Conservation (phyloP, 2,329 filamentous ascomycete species). For the Gnomoniopsis sp. region DNA sequence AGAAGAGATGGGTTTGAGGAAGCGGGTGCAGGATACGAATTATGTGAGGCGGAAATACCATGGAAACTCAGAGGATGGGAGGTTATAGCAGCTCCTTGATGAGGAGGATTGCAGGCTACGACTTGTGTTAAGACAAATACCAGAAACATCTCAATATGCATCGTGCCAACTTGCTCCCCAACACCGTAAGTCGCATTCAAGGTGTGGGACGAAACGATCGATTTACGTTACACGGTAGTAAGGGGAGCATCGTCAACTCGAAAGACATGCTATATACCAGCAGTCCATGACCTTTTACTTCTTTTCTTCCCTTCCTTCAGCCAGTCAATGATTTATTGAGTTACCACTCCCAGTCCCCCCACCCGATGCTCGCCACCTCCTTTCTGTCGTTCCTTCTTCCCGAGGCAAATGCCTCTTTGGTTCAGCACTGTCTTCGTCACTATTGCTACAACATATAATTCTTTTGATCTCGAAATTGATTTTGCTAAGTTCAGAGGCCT, state of each 20-base stretch:
- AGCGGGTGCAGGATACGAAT: slow-evolving; percentile 14
- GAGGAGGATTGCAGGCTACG: slow-evolving; percentile 4
- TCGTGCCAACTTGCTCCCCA: slow-evolving; percentile 9
- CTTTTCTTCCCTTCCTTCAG: not conserved
- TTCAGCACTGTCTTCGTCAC: no score
- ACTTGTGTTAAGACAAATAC: slow-evolving; percentile 8
- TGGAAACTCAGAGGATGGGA: not conserved
- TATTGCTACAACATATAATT: no score
- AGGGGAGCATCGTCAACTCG: no score
- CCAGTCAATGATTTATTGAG: not conserved
- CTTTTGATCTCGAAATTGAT: no score
- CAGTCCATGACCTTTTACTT: not conserved
- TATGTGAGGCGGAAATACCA: slow-evolving; percentile 10
- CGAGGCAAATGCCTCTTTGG: not conserved
- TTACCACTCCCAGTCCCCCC: not conserved
- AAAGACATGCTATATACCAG: no score
- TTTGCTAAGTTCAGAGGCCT: no score
- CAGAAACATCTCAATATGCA: not conserved
- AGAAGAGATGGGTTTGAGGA: not conserved
- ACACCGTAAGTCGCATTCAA: not conserved
- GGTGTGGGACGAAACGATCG: no score
- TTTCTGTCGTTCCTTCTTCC: not conserved
- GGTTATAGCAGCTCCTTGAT: not conserved
- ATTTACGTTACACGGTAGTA: no score
- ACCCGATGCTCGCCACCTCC: no score